Conservation (phyloP, 169 alveolate genomes). For the Theileria annulata region DNA sequence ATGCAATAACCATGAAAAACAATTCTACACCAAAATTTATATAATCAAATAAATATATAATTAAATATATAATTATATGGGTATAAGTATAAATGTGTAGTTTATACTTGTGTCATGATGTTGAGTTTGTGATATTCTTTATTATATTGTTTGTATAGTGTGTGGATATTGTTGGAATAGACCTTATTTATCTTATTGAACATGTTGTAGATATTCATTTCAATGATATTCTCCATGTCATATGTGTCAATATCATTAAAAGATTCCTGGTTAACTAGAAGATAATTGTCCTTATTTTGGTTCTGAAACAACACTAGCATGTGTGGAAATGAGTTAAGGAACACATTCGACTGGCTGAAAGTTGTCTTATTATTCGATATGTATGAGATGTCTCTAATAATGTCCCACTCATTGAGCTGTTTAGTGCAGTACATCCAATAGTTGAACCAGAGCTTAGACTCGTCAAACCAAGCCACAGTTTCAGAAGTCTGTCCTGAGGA, state of each 20-base stretch:
- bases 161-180: neutral
- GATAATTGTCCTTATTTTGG: neutral
- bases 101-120: neutral
- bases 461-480: constrained; percentile 69
- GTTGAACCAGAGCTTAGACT: constrained; percentile 72
- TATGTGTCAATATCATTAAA: neutral
- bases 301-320: neutral
- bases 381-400: constrained; percentile 68
- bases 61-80: neutral
- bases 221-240: neutral
- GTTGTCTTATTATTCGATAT: constrained; percentile 67
- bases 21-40: neutral
- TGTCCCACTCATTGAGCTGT: constrained; percentile 75
- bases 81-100: too few relatives aligned
- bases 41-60: neutral
- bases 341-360: constrained; percentile 49
- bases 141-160: neutral
- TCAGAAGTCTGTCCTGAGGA: constrained; percentile 65
- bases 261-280: neutral
- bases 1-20: neutral
- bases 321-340: constrained; percentile 6
- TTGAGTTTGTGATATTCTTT: neutral
- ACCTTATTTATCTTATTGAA: neutral
- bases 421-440: constrained; percentile 75
- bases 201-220: constrained; percentile 6